A percentile compares a stretch with the other conserved stretches of the same genome.
phyloP scores from a whole-genome alignment of 2,329 filamentous ascomycete species.

The Eutypa lata region DNA sequence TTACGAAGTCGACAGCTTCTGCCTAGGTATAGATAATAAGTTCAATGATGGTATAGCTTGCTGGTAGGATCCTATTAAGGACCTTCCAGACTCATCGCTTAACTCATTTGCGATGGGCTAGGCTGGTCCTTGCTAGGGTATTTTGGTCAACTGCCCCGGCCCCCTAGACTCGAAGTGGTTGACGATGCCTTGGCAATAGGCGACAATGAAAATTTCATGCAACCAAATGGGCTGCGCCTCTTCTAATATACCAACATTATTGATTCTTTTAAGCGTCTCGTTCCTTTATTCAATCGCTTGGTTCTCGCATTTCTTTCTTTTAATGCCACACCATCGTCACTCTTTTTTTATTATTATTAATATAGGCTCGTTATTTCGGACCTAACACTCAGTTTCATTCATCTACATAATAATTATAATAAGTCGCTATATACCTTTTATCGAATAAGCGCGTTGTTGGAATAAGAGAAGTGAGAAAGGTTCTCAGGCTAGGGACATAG shows the following conservation, averaged over 20 bases:
- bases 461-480: not conserved
- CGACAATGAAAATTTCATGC: not conserved
- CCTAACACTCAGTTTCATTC: no score
- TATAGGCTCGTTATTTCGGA: no score
- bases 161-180: not conserved
- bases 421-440: no score
- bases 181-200: not conserved
- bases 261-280: not conserved
- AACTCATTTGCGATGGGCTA: not conserved
- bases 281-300: not conserved
- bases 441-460: not conserved
- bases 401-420: no score
- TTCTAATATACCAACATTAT: no score
- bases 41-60: no score
- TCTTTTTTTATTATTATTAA: not conserved
- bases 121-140: not conserved
- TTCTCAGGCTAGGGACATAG: not conserved
- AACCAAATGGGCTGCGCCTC: not conserved
- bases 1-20: no score
- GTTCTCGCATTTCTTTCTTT: not conserved
- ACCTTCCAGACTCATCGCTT: not conserved
- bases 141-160: not conserved
- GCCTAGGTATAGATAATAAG: no score
- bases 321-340: not conserved
- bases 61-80: no score